Evolutionary conservation across 345 rosid genomes (phyloP).

Genomic region (Dipteronia dyeriana): DNA sequence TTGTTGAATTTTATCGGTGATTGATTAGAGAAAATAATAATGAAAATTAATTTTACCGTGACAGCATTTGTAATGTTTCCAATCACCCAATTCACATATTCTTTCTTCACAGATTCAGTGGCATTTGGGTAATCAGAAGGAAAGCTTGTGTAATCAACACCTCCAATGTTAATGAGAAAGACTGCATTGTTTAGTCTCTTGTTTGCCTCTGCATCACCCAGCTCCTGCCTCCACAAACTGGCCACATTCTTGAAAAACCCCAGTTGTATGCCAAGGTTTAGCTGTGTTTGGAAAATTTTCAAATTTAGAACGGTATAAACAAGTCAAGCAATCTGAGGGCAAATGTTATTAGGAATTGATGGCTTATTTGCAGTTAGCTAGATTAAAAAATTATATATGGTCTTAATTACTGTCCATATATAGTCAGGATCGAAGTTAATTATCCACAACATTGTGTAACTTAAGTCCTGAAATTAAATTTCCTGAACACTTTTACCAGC

Average conservation of each 20-base stretch:
- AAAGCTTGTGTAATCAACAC: constrained; percentile 15
- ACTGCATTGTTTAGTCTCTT: constrained; percentile 19
- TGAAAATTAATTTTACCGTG: constrained; percentile 20
- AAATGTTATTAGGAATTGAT: too few species aligned
- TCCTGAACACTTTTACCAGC: too few species aligned
- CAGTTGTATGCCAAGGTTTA: constrained; percentile 23
- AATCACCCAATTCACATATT: constrained; percentile 27
- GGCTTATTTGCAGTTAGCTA: too few species aligned
- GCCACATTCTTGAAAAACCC: constrained; percentile 26
- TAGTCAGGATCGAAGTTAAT: too few species aligned
- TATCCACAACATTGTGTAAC: too few species aligned
- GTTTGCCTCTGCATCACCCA: constrained; percentile 12
- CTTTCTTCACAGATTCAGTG: background rate
- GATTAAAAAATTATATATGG: too few species aligned
- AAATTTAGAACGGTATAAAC: too few species aligned
- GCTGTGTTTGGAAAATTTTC: constrained; percentile 9
- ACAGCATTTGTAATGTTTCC: constrained; percentile 27
- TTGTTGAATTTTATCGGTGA: too few species aligned
- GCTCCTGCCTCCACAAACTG: constrained; percentile 3
- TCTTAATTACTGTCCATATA: too few species aligned
- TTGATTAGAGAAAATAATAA: too few species aligned
- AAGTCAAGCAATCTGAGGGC: too few species aligned
- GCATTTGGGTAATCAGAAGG: background rate
- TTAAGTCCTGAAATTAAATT: too few species aligned
- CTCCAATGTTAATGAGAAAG: constrained; percentile 28